These are phyloP conservation scores for Atkinsonella texensis DNA, from an alignment of 2,329 filamentous ascomycete species.

Conservation along the genomic window DNA sequence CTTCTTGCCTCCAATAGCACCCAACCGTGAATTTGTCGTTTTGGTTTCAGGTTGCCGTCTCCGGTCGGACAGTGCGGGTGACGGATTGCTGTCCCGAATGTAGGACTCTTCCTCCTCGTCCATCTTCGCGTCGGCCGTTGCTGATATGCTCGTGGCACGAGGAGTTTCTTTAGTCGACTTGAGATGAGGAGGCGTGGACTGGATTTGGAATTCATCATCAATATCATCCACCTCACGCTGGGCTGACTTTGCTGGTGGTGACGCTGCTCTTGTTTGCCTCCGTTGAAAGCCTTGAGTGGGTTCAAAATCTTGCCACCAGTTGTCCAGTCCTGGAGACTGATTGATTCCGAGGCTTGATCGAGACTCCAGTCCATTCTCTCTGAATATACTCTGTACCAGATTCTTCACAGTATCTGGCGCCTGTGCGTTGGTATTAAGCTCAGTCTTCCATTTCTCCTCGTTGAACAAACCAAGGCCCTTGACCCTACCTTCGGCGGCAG, in stretches of 20 bases:
- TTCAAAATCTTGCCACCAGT: conserved; percentile 37
- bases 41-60: conserved; percentile 10
- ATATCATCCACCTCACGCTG: conserved; percentile 15
- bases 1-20: conserved; percentile 24
- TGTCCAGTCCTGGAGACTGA: conserved; percentile 25
- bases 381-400: conserved; percentile 32
- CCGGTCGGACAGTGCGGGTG: conserved; percentile 7
- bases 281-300: conserved; percentile 15
- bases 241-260: neutral
- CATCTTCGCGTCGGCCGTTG: conserved; percentile 19
- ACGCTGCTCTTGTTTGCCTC: conserved; percentile 5
- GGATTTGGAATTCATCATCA: conserved; percentile 41
- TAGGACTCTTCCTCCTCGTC: conserved; percentile 19
- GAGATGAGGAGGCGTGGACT: conserved; percentile 32
- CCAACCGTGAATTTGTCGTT: conserved; percentile 17
- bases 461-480: conserved; percentile 40
- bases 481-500: conserved; percentile 33
- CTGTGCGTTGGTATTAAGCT: conserved; percentile 13
- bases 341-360: conserved; percentile 17
- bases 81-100: conserved; percentile 10
- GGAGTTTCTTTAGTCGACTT: conserved; percentile 14
- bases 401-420: conserved; percentile 19
- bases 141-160: conserved; percentile 6
- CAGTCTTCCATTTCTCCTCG: conserved; percentile 25
- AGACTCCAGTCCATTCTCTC: conserved; percentile 20